A percentile compares a stretch with the other conserved stretches of the same genome.
These are phyloP conservation scores for Lachancea quebecensis DNA, from an alignment of 805 yeast genomes.

Conservation along the genomic window DNA sequence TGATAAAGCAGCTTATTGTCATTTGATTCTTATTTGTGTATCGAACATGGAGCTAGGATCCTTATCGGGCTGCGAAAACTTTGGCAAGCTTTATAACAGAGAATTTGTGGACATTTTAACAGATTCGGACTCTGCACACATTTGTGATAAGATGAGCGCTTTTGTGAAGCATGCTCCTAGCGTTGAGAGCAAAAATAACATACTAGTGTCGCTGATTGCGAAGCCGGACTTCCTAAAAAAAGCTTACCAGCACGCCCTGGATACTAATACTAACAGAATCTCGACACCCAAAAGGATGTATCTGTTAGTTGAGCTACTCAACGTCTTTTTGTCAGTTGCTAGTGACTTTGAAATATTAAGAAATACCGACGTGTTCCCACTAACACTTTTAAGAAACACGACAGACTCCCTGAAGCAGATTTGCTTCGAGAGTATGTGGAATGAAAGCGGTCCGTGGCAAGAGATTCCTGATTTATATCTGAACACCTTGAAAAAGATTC, in stretches of 20 bases:
- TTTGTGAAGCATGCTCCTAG: constrained; percentile 13
- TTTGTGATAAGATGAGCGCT: constrained; percentile 5
- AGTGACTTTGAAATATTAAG: constrained; percentile 26
- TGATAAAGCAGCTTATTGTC: neutral
- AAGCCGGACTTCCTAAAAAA: constrained; percentile 13
- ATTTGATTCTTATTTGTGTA: neutral
- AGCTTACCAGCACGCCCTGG: constrained; percentile 4
- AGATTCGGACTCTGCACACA: constrained; percentile 6
- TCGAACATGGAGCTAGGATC: neutral
- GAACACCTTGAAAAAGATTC: constrained; percentile 20
- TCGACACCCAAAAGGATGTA: constrained; percentile 3
- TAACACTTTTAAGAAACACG: constrained; percentile 12
- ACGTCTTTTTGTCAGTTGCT: constrained; percentile 21
- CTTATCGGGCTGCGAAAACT: neutral
- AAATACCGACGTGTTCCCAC: constrained; percentile 12
- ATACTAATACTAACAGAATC: neutral
- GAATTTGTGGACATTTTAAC: constrained; percentile 12
- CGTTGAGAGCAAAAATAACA: constrained; percentile 12
- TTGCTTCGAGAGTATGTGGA: constrained; percentile 22
- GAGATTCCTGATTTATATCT: constrained; percentile 11
- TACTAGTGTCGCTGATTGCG: constrained; percentile 13
- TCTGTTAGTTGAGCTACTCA: constrained; percentile 17
- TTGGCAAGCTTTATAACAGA: constrained; percentile 9
- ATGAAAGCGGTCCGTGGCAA: constrained; percentile 4
- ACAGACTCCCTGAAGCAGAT: constrained; percentile 17